These are phyloP conservation scores for Globisporangium nagaii DNA, from an alignment of 352 stramenopile species.

Conservation along the genomic window DNA sequence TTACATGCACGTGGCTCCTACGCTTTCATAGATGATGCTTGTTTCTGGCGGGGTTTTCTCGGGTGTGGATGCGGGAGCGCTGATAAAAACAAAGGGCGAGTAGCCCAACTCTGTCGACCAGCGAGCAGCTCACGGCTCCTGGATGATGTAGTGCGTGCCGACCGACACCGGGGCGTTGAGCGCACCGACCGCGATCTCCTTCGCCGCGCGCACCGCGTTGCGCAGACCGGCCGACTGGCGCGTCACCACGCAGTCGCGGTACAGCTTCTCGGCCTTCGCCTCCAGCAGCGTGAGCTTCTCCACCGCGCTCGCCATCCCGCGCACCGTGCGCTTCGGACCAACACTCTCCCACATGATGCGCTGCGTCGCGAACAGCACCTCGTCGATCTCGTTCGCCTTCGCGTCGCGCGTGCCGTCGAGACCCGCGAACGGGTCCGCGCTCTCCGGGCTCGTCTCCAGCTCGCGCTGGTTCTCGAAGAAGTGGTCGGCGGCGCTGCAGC, in stretches of 20 bases:
- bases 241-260: constrained; percentile 54
- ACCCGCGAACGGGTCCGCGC: constrained; percentile 28
- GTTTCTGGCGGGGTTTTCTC: too few species aligned
- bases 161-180: constrained; percentile 73
- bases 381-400: constrained; percentile 45
- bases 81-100: too few species aligned
- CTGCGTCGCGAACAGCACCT: constrained; percentile 57
- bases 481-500: constrained; percentile 82
- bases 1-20: too few species aligned
- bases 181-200: constrained; percentile 84
- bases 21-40: too few species aligned
- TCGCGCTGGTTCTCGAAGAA: constrained; percentile 29
- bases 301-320: constrained; percentile 70
- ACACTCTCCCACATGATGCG: constrained; percentile 94
- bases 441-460: constrained; percentile 6
- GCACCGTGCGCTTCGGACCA: constrained; percentile 80
- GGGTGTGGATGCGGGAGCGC: too few species aligned
- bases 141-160: constrained; percentile 88
- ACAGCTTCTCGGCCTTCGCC: constrained; percentile 73
- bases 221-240: constrained; percentile 77
- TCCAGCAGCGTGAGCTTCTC: constrained; percentile 79
- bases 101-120: too few species aligned
- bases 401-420: constrained; percentile 37
- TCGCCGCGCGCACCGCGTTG: constrained; percentile 85
- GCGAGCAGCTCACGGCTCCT: constrained; percentile 26